Evolutionary conservation across 2,329 filamentous ascomycete genomes (phyloP), one percentile per base, ranked within the genome.

Genomic region (Cryoendolithus antarcticus): DNA sequence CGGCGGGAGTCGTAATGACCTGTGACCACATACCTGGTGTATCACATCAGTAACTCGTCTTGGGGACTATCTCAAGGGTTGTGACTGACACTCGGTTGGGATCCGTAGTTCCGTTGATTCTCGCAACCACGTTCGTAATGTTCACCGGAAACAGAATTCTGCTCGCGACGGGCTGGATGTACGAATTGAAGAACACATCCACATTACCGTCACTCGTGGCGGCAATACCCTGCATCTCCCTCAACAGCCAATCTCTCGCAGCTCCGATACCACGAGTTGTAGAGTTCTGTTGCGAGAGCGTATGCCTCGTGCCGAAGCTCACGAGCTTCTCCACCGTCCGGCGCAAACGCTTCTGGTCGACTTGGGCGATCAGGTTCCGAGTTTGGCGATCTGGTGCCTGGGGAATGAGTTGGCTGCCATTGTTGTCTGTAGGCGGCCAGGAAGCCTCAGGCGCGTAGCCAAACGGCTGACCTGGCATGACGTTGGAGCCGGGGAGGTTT

Each of bases 221-320:
- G 2, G 72, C 71, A 44, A 68, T 67, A 29, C 54, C 56, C 32
- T 58, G 55, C 60, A 73, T 71, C 51, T 75, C 65, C 15, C 57
- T 55, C 24, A 63, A 62, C 35, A 76, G 68, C 71, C 72, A 75
- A 48, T 75, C 69, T 43, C 72, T 55, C 8, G 73, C 71, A 4
- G 72, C 72, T 1, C 71, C 70, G 37, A 76, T 74, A 1, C 72
- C 72, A 4, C 66, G 60, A 2, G 61, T 66, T 3, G 62, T 62
- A 28, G 64, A 65, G 42, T 67, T 73, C 45, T 74, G 70, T 1
- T 57, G 62, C 4, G 70, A 73, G 1, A 75, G 56, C 1, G 72
- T 75, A 49, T 75, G 71, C 6, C 72, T 62, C 4, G 72, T 76
- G 19, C 70, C 72, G 45, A 74, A 77, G 10, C 63, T 67, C 3